phyloP scores from a whole-genome alignment of 2,329 filamentous ascomycete genomes.

The Ceratocystis eucalypticola region DNA sequence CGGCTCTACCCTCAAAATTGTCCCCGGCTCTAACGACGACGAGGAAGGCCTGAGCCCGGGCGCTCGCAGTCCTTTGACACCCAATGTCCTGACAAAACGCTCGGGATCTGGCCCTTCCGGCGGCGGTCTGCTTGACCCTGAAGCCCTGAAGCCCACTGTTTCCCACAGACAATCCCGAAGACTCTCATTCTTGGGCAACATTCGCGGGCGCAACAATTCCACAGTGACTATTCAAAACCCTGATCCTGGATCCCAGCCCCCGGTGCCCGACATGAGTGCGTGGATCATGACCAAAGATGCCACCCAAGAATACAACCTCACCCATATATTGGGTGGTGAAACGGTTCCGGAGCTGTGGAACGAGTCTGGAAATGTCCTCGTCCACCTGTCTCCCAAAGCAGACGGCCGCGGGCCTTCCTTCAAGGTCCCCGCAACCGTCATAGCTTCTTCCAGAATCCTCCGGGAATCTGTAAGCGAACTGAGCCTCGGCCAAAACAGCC shows the following conservation, averaged over 20 bases:
- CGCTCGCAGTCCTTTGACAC: constrained; percentile 11
- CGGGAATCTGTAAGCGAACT: constrained; percentile 33
- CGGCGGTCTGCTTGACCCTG: constrained; percentile 13
- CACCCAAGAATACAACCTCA: constrained; percentile 42
- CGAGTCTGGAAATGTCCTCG: constrained; percentile 41
- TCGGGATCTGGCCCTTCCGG: neutral
- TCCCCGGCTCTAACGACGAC: neutral
- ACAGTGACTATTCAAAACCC: constrained; percentile 1
- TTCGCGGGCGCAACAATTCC: constrained; percentile 15
- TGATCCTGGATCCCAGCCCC: constrained; percentile 20
- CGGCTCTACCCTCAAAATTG: constrained; percentile 9
- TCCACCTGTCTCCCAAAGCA: constrained; percentile 43
- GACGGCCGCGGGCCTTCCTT: constrained; percentile 44
- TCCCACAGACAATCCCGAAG: constrained; percentile 12
- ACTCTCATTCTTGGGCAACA: constrained; percentile 15
- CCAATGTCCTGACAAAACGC: constrained; percentile 13
- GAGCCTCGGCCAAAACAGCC: constrained; percentile 19
- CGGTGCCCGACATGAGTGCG: constrained; percentile 24
- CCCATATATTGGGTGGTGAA: constrained; percentile 39
- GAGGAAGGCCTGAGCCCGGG: neutral
- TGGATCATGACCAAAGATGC: constrained; percentile 43
- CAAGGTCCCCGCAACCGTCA: constrained; percentile 41
- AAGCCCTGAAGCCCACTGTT: constrained; percentile 10
- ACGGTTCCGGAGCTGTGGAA: constrained; percentile 55
- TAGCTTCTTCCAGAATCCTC: constrained; percentile 42